Evolutionary conservation across 192 early-diverging fungal genomes (phyloP).

Genomic region (Mortierella claussenii): DNA sequence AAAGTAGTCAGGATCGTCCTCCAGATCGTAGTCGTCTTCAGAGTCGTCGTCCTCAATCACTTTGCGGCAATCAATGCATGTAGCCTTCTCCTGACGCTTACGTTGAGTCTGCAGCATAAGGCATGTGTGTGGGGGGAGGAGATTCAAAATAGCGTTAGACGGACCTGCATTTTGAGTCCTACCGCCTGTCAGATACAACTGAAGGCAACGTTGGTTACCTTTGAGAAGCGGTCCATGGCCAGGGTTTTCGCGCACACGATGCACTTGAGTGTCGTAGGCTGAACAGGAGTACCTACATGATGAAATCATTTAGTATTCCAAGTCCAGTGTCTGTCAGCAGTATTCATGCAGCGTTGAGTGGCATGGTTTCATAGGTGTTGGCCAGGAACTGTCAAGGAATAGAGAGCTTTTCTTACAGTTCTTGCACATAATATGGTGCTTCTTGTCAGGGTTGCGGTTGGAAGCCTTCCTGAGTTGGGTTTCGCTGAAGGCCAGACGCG

Average conservation of each 20-base stretch:
- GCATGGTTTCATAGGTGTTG: too few species aligned
- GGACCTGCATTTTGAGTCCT: too few species aligned
- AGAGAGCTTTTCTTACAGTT: constrained; percentile 37
- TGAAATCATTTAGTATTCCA: not conserved
- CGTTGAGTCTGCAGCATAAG: constrained; percentile 46
- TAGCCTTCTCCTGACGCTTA: constrained; percentile 28
- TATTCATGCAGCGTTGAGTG: too few species aligned
- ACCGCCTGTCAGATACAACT: too few species aligned
- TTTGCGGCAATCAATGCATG: constrained; percentile 37
- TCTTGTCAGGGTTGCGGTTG: constrained; percentile 11
- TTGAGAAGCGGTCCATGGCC: constrained; percentile 21
- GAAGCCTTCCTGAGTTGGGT: constrained; percentile 40
- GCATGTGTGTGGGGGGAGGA: too few species aligned
- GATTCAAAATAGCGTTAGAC: too few species aligned
- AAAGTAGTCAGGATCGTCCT: constrained; percentile 26
- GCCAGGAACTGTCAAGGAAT: too few species aligned
- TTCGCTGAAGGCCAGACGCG: constrained; percentile 37
- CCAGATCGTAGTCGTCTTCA: constrained; percentile 35
- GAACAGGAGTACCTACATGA: constrained; percentile 28
- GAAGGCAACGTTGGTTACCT: too few species aligned
- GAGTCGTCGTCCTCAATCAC: constrained; percentile 33
- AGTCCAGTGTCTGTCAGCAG: too few species aligned
- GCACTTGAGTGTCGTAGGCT: constrained; percentile 19
- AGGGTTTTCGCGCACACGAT: constrained; percentile 16
- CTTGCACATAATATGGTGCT: constrained; percentile 40